Percentiles rank a stretch among this genome's conserved stretches.
These are phyloP conservation scores for Coprinellus aureogranulatus DNA, from an alignment of 768 basidiomycete genomes.

Conservation along the genomic window DNA sequence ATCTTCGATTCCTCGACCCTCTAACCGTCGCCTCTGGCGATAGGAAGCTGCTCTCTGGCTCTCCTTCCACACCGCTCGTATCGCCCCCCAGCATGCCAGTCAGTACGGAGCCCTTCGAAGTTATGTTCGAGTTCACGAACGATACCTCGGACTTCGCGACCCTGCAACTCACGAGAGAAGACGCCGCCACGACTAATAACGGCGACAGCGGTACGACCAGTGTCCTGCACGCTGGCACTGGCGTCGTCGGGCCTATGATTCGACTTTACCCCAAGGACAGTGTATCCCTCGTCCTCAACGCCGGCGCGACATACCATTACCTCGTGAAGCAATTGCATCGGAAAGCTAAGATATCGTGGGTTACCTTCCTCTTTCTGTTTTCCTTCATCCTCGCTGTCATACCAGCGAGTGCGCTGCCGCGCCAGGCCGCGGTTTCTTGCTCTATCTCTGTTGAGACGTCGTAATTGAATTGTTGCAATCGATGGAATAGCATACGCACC, in stretches of 20 bases:
- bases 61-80: background rate
- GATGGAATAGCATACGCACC: constrained; percentile 33
- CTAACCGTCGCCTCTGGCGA: background rate
- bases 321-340: constrained; percentile 36
- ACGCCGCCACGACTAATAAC: constrained; percentile 16
- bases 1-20: constrained; percentile 5
- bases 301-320: constrained; percentile 49
- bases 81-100: constrained; percentile 7
- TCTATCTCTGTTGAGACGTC: background rate
- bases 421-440: background rate
- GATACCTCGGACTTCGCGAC: constrained; percentile 39
- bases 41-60: background rate
- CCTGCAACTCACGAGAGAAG: constrained; percentile 36
- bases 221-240: background rate
- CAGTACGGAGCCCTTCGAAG: constrained; percentile 52
- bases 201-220: background rate
- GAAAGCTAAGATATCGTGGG: constrained; percentile 47
- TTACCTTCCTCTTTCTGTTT: constrained; percentile 9
- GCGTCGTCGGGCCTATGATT: constrained; percentile 30
- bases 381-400: background rate
- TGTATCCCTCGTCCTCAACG: constrained; percentile 46
- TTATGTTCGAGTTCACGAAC: constrained; percentile 51
- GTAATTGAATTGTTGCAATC: constrained; percentile 2
- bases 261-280: constrained; percentile 39
- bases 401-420: background rate